Evolutionary conservation across 176 grass and related monocot species (phyloP).

Genomic region (Aegilops sharonensis): DNA sequence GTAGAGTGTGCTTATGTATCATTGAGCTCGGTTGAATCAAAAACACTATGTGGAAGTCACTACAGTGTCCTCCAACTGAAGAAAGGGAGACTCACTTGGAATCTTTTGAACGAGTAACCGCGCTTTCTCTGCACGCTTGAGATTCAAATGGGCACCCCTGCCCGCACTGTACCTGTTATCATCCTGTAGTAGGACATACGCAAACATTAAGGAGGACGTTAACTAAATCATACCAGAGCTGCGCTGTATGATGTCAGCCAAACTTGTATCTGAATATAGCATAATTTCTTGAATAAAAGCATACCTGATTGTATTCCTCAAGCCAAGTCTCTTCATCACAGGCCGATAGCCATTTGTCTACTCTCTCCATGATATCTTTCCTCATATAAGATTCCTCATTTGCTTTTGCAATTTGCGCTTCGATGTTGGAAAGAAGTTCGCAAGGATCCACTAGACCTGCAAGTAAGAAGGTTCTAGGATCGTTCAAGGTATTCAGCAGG

Average conservation of each 20-base stretch:
- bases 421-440: constrained; percentile 86
- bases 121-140: constrained; percentile 96
- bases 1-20: background rate
- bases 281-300: constrained; percentile 16
- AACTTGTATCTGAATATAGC: constrained; percentile 8
- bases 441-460: constrained; percentile 95
- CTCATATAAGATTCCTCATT: constrained; percentile 74
- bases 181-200: constrained; percentile 49
- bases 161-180: constrained; percentile 78
- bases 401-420: constrained; percentile 71
- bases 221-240: background rate
- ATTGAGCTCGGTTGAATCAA: background rate
- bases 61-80: constrained; percentile 9
- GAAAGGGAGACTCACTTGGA: constrained; percentile 61
- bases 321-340: constrained; percentile 98
- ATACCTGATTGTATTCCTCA: constrained; percentile 89
- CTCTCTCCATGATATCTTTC: constrained; percentile 85
- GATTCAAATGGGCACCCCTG: constrained; percentile 84
- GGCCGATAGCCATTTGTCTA: constrained; percentile 78
- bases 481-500: constrained; percentile 23
- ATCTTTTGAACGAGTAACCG: constrained; percentile 78
- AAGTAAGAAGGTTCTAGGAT: constrained; percentile 19
- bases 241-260: constrained; percentile 11
- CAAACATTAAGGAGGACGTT: constrained; percentile 24
- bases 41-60: constrained; percentile 9